phyloP scores from a whole-genome alignment of 805 yeast species.

The Teunomyces kruisii region DNA sequence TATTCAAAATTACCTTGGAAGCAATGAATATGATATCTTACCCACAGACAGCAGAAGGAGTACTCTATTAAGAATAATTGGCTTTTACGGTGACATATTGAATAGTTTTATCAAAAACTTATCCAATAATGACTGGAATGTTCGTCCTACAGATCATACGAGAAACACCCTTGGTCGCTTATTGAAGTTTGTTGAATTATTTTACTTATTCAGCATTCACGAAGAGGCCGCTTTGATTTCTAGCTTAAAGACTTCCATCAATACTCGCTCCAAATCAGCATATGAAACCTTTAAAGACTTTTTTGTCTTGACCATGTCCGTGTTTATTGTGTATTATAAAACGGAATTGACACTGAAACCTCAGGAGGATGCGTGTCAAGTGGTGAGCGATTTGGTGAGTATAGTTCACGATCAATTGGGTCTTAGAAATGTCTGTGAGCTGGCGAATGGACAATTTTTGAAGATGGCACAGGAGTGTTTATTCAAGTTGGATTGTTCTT shows the following conservation, averaged over 20 bases:
- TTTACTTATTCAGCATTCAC: slow-evolving; percentile 50
- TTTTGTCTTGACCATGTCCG: slow-evolving; percentile 36
- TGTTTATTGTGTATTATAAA: slow-evolving; percentile 40
- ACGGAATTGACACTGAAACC: neutral
- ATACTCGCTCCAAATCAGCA: slow-evolving; percentile 41
- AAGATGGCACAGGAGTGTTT: slow-evolving; percentile 56
- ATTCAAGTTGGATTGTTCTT: slow-evolving; percentile 42
- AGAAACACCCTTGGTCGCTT: slow-evolving; percentile 19
- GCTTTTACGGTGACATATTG: slow-evolving; percentile 54
- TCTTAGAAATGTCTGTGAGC: slow-evolving; percentile 62
- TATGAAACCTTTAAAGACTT: slow-evolving; percentile 48
- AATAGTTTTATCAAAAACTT: slow-evolving; percentile 31
- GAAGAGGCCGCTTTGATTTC: slow-evolving; percentile 50
- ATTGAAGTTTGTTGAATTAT: slow-evolving; percentile 36
- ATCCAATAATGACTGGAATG: slow-evolving; percentile 33
- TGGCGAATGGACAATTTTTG: slow-evolving; percentile 61
- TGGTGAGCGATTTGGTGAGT: slow-evolving; percentile 50
- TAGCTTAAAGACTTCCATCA: slow-evolving; percentile 39
- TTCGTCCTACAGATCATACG: slow-evolving; percentile 9
- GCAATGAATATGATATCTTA: slow-evolving; percentile 16
- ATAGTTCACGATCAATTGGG: slow-evolving; percentile 77
- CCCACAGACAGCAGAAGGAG: slow-evolving; percentile 34
- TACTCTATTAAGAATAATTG: slow-evolving; percentile 49
- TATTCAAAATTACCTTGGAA: slow-evolving; percentile 36
- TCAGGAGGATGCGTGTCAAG: neutral